These are phyloP conservation scores for Xerocomus cyaneibrunnescens DNA, from an alignment of 1,284 basidiomycete species.

Conservation along the genomic window DNA sequence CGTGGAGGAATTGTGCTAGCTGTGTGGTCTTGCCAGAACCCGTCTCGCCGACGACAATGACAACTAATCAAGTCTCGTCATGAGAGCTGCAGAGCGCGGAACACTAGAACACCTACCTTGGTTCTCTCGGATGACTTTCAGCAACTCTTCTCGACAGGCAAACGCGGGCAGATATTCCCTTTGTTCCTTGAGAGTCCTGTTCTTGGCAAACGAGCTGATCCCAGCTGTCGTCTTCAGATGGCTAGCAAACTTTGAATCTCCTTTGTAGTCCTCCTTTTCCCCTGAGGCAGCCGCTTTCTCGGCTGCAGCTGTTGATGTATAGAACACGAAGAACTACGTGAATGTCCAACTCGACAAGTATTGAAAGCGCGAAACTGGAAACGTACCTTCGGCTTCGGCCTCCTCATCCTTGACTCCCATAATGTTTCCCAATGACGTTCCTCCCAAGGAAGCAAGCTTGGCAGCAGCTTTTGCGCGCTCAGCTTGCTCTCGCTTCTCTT, in stretches of 20 bases:
- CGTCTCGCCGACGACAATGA: slow-evolving; percentile 94
- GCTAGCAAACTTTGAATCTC: slow-evolving; percentile 93
- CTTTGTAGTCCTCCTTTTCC: slow-evolving; percentile 78
- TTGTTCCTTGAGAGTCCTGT: slow-evolving; percentile 89
- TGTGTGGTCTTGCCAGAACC: slow-evolving; percentile 97
- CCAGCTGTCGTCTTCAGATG: slow-evolving; percentile 83
- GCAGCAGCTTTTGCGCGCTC: slow-evolving; percentile 96
- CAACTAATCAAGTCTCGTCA: slow-evolving; percentile 48
- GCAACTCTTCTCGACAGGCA: slow-evolving; percentile 92
- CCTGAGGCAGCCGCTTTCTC: slow-evolving; percentile 59
- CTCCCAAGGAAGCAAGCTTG: slow-evolving; percentile 90
- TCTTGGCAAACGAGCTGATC: slow-evolving; percentile 81
- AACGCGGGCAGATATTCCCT: slow-evolving; percentile 97
- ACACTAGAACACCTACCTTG: slow-evolving; percentile 59
- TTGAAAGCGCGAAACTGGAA: slow-evolving; percentile 17
- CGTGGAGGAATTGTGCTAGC: slow-evolving; percentile 88
- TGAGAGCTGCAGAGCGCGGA: not conserved
- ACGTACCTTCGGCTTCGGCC: slow-evolving; percentile 79
- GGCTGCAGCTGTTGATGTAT: slow-evolving; percentile 53
- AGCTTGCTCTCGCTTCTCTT: slow-evolving; percentile 93
- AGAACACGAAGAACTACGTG: slow-evolving; percentile 53
- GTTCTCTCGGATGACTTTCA: slow-evolving; percentile 91
- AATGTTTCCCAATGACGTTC: slow-evolving; percentile 93
- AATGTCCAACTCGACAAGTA: slow-evolving; percentile 65
- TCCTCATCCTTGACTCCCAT: slow-evolving; percentile 98